phyloP scores from a whole-genome alignment of 148 eudicot genomes.

The Chenopodium quinoa region DNA sequence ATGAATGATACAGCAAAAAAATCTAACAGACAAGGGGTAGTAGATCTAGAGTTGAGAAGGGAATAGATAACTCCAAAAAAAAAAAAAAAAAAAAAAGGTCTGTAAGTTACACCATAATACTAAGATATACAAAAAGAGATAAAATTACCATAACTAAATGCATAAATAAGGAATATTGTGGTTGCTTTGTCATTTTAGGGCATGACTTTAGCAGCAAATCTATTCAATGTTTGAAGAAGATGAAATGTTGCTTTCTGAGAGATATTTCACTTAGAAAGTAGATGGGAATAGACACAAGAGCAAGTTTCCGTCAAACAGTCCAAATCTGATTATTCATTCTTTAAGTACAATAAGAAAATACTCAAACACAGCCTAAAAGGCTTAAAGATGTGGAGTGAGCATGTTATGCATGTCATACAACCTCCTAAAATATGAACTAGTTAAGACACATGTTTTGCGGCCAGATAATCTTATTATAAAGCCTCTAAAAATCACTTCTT shows the following conservation, averaged over 20 bases:
- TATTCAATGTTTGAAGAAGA: slow-evolving; percentile 14
- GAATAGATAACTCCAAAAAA: neutral
- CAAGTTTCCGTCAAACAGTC: neutral
- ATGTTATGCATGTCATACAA: neutral
- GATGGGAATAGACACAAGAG: neutral
- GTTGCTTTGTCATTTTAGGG: slow-evolving; percentile 23
- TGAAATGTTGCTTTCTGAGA: slow-evolving; percentile 21
- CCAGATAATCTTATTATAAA: neutral
- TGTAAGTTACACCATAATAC: neutral
- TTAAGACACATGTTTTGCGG: neutral
- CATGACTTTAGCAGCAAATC: slow-evolving; percentile 22
- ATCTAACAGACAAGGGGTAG: neutral
- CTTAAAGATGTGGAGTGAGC: neutral
- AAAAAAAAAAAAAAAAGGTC: neutral
- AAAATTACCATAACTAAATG: neutral
- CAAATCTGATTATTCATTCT: slow-evolving; percentile 3
- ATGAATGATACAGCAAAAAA: neutral
- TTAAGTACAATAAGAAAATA: neutral
- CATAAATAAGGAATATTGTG: neutral
- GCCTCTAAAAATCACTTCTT: neutral
- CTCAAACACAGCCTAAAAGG: neutral
- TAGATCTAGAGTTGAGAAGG: neutral
- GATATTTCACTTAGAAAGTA: neutral
- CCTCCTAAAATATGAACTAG: neutral
- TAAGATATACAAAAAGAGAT: neutral